These are phyloP conservation scores for Grifola frondosa DNA, from an alignment of 1,284 basidiomycete species.

Conservation along the genomic window DNA sequence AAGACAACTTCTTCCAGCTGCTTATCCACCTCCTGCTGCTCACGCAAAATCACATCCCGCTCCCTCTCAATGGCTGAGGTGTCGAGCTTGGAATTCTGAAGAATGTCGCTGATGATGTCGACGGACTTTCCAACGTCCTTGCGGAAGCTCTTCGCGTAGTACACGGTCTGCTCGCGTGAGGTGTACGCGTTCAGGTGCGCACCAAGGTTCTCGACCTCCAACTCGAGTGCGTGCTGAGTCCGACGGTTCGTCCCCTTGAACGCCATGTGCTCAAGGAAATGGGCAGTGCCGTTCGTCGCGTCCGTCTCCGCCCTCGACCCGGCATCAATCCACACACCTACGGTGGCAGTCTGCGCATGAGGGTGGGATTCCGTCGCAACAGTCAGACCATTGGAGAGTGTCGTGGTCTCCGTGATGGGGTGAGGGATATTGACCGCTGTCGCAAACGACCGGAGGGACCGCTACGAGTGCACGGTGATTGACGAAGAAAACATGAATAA, in stretches of 20 bases:
- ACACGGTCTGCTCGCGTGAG: slow-evolving; percentile 98
- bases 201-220: slow-evolving; percentile 98
- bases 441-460: slow-evolving; percentile 60
- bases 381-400: slow-evolving; percentile 90
- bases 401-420: slow-evolving; percentile 85
- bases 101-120: slow-evolving; percentile 97
- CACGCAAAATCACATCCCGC: slow-evolving; percentile 94
- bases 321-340: slow-evolving; percentile 99
- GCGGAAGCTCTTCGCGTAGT: slow-evolving; percentile 98
- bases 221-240: slow-evolving; percentile 89
- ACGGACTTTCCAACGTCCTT: slow-evolving; percentile 92
- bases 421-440: slow-evolving; percentile 65
- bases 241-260: slow-evolving; percentile 94
- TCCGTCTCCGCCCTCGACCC: slow-evolving; percentile 96
- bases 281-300: slow-evolving; percentile 93
- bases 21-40: slow-evolving; percentile 99
- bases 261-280: slow-evolving; percentile 99
- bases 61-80: slow-evolving; percentile 89
- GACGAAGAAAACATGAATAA: background rate
- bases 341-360: slow-evolving; percentile 95
- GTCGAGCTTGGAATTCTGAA: slow-evolving; percentile 98
- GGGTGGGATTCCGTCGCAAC: slow-evolving; percentile 91
- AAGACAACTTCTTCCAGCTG: slow-evolving; percentile 98
- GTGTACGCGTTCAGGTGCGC: slow-evolving; percentile 99
- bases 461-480: slow-evolving; percentile 19